Evolutionary conservation across 2,329 filamentous ascomycete genomes (phyloP), one percentile per base, ranked within the genome.

Genomic region (Aspergillus quadrilineatus): DNA sequence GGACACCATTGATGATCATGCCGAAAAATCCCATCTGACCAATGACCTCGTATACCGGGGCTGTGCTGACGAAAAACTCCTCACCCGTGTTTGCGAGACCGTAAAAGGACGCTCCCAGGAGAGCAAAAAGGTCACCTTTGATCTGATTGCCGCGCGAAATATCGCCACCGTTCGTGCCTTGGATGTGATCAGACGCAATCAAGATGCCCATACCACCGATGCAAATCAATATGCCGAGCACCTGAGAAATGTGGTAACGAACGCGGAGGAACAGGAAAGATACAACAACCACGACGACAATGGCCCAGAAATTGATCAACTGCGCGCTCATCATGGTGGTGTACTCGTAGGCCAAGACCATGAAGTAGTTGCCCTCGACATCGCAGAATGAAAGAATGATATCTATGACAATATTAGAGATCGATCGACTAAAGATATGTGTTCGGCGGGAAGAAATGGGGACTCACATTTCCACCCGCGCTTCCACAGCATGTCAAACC

Each of bases 251-350:
- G 77, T 92, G 90, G 82, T 99, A 99, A 67, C 94, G 89, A 44
- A 99, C 94, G 64, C 82, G 83, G 56, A 99, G 84, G 65, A 97
- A 80, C 61, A 87, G 63, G 76, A 96, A 92, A 29, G 91, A 96
- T 63, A 97, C 77, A 59, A 89, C 70, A 17, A 97, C 91, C 22
- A 99, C 94, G 60, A 93, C 87, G 50, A 96, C 90, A 64, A 99
- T 97, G 65, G 92, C 90, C 93, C 93, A 97, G 79, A 97, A 97
- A 81, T 97, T 97, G 77, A 99, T 91, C 51, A 99, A 83, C 80
- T 97, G 92, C 14, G 92, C 92, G 17, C 89, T 94, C 48, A 97
- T 82, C 65, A 97, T 88, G 68, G 92, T 97, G 53, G 93, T 96
- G 80, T 95, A 87, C 58, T 89, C 84, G 79, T 97, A 99, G 4